These are phyloP conservation scores for Cytospora mali DNA, from an alignment of 2,329 filamentous ascomycete species.

Conservation along the genomic window DNA sequence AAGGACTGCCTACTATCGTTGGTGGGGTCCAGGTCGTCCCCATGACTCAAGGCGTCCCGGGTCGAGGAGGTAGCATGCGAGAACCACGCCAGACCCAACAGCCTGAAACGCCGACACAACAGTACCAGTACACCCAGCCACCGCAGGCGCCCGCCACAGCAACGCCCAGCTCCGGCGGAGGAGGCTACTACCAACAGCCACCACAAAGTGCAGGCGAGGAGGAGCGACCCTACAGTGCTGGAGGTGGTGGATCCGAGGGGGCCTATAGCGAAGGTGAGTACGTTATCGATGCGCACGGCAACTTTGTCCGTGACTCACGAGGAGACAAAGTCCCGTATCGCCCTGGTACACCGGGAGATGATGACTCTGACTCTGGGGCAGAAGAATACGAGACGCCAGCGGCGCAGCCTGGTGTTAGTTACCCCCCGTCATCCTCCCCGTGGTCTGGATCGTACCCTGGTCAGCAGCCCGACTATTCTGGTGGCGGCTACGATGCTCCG, in stretches of 20 bases:
- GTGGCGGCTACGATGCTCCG: conserved; percentile 65
- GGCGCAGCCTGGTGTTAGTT: conserved; percentile 43
- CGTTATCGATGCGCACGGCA: conserved; percentile 62
- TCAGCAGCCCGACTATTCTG: conserved; percentile 62
- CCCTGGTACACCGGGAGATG: conserved; percentile 47
- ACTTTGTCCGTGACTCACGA: conserved; percentile 62
- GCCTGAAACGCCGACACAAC: conserved; percentile 21
- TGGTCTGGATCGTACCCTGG: conserved; percentile 47
- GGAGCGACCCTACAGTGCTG: conserved; percentile 46
- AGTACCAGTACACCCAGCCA: conserved; percentile 36
- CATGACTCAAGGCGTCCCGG: conserved; percentile 73
- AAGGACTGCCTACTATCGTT: conserved; percentile 84
- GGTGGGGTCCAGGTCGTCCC: conserved; percentile 95
- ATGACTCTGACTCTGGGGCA: conserved; percentile 53
- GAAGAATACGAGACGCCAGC: conserved; percentile 62
- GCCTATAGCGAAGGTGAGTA: conserved; percentile 74
- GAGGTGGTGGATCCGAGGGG: conserved; percentile 57
- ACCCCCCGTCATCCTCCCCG: conserved; percentile 44
- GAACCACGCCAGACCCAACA: conserved; percentile 40
- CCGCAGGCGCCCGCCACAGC: conserved; percentile 36
- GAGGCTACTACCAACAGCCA: conserved; percentile 50
- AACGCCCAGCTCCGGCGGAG: conserved; percentile 42
- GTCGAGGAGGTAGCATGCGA: conserved; percentile 52
- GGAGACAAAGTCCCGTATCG: conserved; percentile 61
- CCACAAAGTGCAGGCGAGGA: conserved; percentile 46